Evolutionary conservation across 1,139 yeast genomes (phyloP).

Genomic region (Candida sojae): DNA sequence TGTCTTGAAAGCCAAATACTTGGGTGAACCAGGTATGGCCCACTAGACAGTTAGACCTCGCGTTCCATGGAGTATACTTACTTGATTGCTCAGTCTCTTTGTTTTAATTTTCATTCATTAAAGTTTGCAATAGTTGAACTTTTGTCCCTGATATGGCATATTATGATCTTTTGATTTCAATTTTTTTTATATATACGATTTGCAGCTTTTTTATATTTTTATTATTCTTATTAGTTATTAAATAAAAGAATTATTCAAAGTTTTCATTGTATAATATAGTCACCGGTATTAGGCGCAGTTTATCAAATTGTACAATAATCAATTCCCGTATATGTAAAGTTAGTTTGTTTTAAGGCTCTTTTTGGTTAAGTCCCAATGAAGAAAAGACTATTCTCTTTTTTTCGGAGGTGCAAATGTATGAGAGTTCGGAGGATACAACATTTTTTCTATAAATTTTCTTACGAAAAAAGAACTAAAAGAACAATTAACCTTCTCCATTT

Average conservation of each 20-base stretch:
- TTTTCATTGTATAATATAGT: not conserved
- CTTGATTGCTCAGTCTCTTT: not conserved
- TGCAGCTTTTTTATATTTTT: not conserved
- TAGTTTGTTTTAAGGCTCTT: too few relatives aligned
- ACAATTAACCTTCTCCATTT: too few relatives aligned
- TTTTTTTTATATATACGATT: not conserved
- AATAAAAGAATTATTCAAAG: not conserved
- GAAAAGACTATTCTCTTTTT: too few relatives aligned
- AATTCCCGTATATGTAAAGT: too few relatives aligned
- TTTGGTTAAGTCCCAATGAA: too few relatives aligned
- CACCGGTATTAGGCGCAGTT: not conserved
- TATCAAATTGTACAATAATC: too few relatives aligned
- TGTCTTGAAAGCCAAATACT: slow-evolving; percentile 84
- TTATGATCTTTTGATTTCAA: slow-evolving; percentile 1
- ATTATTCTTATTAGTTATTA: not conserved
- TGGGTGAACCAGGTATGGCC: slow-evolving; percentile 77
- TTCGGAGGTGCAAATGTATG: too few relatives aligned
- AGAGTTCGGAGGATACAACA: too few relatives aligned
- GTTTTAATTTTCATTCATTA: not conserved
- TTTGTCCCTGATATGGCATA: not conserved
- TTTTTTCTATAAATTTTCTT: too few relatives aligned
- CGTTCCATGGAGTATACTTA: not conserved
- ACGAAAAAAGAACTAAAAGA: too few relatives aligned
- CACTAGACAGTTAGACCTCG: slow-evolving; percentile 33
- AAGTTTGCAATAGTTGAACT: not conserved